Conservation (phyloP, 306 rosid species). For the Quillaja saponaria region DNA sequence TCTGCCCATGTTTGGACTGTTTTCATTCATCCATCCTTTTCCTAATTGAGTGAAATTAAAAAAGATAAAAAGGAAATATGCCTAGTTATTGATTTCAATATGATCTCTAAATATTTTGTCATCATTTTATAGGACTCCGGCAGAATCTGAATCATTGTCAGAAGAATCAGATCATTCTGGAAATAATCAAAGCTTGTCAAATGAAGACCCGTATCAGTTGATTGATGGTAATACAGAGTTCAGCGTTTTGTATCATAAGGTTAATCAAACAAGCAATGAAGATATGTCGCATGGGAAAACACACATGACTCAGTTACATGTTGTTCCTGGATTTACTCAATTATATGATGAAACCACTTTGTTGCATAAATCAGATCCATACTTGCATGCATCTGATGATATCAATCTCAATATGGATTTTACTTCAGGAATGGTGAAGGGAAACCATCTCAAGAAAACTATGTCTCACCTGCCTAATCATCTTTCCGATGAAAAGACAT, state of each 20-base stretch:
- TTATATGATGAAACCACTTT: conserved; percentile 51
- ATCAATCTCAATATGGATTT: conserved; percentile 52
- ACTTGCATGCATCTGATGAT: conserved; percentile 54
- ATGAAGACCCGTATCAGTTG: conserved; percentile 50
- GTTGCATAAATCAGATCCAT: conserved; percentile 41
- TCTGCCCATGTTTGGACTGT: background rate
- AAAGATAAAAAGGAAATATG: too few species aligned
- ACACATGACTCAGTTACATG: conserved; percentile 41
- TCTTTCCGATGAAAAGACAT: conserved; percentile 39
- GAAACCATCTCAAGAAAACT: conserved; percentile 41
- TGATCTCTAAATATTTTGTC: conserved; percentile 31
- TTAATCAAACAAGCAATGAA: conserved; percentile 36
- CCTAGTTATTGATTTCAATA: conserved; percentile 27
- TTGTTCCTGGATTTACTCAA: conserved; percentile 52
- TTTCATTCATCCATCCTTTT: background rate
- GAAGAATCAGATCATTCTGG: conserved; percentile 62
- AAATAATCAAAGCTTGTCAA: conserved; percentile 46
- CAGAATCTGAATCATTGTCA: conserved; percentile 61
- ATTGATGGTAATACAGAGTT: conserved; percentile 59
- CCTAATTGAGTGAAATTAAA: too few species aligned
- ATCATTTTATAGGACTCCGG: conserved; percentile 66
- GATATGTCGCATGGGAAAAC: conserved; percentile 41
- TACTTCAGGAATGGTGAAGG: conserved; percentile 45
- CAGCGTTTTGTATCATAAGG: conserved; percentile 60
- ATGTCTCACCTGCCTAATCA: conserved; percentile 35